These are phyloP conservation scores for Ambrosia trifida DNA, from an alignment of 129 eudicot genomes.

Conservation along the genomic window DNA sequence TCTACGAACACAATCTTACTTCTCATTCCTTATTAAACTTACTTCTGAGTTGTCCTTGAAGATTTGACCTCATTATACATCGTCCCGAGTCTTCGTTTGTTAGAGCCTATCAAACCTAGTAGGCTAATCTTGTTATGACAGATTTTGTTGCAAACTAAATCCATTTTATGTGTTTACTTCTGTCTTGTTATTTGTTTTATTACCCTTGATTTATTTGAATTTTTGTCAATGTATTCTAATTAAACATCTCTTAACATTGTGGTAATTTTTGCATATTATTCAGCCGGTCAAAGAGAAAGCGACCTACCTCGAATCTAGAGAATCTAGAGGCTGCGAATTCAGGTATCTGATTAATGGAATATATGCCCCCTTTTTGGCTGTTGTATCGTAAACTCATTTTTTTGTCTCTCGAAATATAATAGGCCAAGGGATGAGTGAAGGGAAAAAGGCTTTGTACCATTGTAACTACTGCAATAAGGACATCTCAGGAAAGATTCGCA, in stretches of 20 bases:
- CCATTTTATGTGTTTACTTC: neutral
- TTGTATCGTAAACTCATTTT: neutral
- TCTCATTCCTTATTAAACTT: neutral
- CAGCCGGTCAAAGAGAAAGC: constrained; percentile 82
- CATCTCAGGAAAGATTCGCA: constrained; percentile 82
- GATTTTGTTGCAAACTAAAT: constrained; percentile 1
- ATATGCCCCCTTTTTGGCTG: neutral
- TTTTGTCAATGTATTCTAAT: constrained; percentile 8
- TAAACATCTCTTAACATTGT: neutral
- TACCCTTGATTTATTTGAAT: neutral
- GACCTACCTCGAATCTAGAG: constrained; percentile 64
- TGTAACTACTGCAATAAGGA: constrained; percentile 97
- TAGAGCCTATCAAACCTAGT: neutral
- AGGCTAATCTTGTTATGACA: constrained; percentile 7
- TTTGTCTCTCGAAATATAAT: neutral
- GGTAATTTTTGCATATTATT: neutral
- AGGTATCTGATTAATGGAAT: constrained; percentile 46
- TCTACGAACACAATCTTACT: too few relatives aligned
- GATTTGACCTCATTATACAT: constrained; percentile 1
- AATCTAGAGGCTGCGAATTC: constrained; percentile 64
- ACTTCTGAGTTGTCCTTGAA: constrained; percentile 9
- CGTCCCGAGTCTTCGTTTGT: neutral
- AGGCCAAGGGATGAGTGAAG: constrained; percentile 70
- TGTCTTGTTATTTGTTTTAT: neutral
- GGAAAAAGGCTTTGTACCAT: constrained; percentile 83